These are phyloP conservation scores for Aspergillus niger DNA, from an alignment of 2,329 filamentous ascomycete species.

Conservation along the genomic window DNA sequence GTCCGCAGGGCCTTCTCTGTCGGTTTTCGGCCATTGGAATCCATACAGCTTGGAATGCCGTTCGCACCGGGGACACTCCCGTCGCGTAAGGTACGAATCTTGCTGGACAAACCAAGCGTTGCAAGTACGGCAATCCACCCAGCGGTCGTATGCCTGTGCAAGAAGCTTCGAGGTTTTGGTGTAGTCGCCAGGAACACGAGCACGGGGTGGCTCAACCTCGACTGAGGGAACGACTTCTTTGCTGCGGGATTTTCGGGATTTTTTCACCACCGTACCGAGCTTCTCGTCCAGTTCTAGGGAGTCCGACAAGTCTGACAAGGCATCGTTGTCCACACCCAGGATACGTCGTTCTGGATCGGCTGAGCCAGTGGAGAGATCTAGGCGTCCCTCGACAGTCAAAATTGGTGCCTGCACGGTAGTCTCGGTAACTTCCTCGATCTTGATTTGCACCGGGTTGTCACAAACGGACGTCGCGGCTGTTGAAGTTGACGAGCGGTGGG, in stretches of 20 bases:
- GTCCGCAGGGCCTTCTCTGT: conserved; percentile 73
- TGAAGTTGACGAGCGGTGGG: conserved; percentile 37
- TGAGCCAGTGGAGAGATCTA: conserved; percentile 13
- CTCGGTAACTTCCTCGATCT: conserved; percentile 22
- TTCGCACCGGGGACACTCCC: conserved; percentile 89
- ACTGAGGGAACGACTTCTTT: conserved; percentile 41
- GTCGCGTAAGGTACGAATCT: conserved; percentile 82
- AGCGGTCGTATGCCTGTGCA: conserved; percentile 72
- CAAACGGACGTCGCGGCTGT: conserved; percentile 42
- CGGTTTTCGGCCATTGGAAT: conserved; percentile 93
- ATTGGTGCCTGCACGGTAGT: conserved; percentile 7
- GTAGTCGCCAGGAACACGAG: conserved; percentile 74
- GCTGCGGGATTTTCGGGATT: conserved; percentile 23
- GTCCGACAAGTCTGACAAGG: conserved; percentile 29
- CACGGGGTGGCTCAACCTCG: conserved; percentile 37
- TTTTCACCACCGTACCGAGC: conserved; percentile 23
- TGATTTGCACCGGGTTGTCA: conserved; percentile 25
- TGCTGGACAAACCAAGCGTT: conserved; percentile 79
- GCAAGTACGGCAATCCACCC: conserved; percentile 89
- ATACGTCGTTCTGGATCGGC: conserved; percentile 12
- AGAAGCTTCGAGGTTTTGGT: conserved; percentile 76
- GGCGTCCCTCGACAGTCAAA: neutral
- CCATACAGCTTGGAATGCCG: conserved; percentile 95
- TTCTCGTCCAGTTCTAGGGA: conserved; percentile 33
- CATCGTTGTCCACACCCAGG: conserved; percentile 25